Base-by-base conservation (phyloP, 495 filamentous ascomycete genomes). In the Tuber melanosporum region DNA sequence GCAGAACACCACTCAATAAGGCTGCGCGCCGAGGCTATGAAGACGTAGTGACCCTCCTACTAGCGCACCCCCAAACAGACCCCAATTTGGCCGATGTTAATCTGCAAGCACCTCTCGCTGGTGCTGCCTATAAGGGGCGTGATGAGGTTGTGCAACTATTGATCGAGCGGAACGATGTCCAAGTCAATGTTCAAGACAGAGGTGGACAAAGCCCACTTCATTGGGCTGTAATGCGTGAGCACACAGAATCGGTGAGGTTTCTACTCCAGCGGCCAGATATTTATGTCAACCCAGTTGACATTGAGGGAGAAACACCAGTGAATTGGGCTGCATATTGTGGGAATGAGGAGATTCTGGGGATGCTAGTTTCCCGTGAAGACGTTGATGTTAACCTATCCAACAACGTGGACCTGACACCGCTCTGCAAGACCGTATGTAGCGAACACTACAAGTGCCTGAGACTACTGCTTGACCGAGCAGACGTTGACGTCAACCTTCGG, bases 21-120 rank as follows among this genome's bases (percentile, higher is more conserved):
- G 71, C 71, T 15, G 71, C 71, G 39, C 14, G 14, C 39, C 71
- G 71, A 45, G 71, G 71, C n/a, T 72, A 72, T n/a, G 22, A 42
- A 22, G 41, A 72, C 15, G n/a, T 72, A 10, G 71, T 22, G 8
- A 10, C 71, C 10, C 71, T 72, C 45, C 19, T 72, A 26, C 41
- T 72, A 57, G n/a, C 52, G 3, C 52, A 57, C 26, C n/a, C 52
- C 52, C 22, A 57, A 14, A 57, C 10, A 57, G 52, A 57, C n/a
- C 52, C 52, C 22, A 57, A 57, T 17, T 22, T 14, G 9, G 22
- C 22, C 22, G 52, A 26, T 10, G 26, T 0, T 4, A 9, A 57
- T 9, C 52, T 26, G 8, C 8, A 57, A 26, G 26, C 52, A 26
- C 52, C 52, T n/a, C 52, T 57, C 52, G 10, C 52, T 57, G 5